These are phyloP conservation scores for Zasmidium cellare DNA, from an alignment of 2,329 filamentous ascomycete species.

Conservation along the genomic window DNA sequence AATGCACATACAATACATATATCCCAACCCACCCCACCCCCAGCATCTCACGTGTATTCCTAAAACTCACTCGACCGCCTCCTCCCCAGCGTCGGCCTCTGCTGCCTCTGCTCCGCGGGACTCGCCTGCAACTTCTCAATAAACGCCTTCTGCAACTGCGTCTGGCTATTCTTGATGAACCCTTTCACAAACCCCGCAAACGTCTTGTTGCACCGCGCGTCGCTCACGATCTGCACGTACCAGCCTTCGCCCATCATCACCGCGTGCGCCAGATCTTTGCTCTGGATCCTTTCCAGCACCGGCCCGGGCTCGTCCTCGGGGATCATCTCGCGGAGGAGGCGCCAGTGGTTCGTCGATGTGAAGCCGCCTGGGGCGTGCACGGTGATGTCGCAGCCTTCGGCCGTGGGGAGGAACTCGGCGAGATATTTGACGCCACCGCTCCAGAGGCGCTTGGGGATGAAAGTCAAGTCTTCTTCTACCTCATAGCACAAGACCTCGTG, in stretches of 20 bases:
- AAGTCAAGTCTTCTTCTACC: constrained; percentile 37
- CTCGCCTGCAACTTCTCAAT: constrained; percentile 29
- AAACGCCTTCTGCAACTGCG: constrained; percentile 31
- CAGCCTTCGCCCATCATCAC: constrained; percentile 22
- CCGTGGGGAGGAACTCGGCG: constrained; percentile 30
- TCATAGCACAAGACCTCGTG: constrained; percentile 28
- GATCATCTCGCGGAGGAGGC: constrained; percentile 27
- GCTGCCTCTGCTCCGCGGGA: constrained; percentile 10
- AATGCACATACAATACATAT: too few species aligned
- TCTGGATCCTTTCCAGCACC: constrained; percentile 13
- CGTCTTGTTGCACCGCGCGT: constrained; percentile 32
- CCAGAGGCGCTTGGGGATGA: constrained; percentile 37
- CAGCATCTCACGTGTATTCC: not conserved
- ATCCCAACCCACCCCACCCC: too few species aligned
- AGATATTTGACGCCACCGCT: constrained; percentile 33
- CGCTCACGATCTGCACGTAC: constrained; percentile 35
- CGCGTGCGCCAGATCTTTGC: constrained; percentile 27
- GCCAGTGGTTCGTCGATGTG: constrained; percentile 35
- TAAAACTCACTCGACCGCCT: constrained; percentile 17
- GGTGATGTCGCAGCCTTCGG: constrained; percentile 37
- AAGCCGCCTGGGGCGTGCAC: constrained; percentile 37
- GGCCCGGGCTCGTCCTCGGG: constrained; percentile 18
- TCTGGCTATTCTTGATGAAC: constrained; percentile 34
- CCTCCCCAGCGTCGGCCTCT: constrained; percentile 24
- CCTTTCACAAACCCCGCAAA: constrained; percentile 36